Evolutionary conservation across 495 filamentous ascomycete species (phyloP).

Genomic region (Penicillium longicatenatum): DNA sequence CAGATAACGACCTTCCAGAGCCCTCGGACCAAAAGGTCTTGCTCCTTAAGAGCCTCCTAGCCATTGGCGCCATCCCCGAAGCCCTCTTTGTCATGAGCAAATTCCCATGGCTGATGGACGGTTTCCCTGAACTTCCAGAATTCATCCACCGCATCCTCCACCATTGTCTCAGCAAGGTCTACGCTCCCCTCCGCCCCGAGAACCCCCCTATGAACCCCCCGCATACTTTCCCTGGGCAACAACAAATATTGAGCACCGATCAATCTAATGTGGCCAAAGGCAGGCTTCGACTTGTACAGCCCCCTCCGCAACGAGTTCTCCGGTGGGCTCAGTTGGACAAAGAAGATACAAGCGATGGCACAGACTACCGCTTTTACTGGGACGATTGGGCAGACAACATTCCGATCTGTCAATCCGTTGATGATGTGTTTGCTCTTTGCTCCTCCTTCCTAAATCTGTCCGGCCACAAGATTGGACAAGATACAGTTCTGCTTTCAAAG

Average conservation of each 20-base stretch:
- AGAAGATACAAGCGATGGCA: constrained; percentile 68
- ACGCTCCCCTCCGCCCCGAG: constrained; percentile 54
- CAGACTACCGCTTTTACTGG: constrained; percentile 89
- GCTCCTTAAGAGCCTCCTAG: constrained; percentile 81
- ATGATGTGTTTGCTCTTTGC: constrained; percentile 88
- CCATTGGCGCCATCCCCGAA: constrained; percentile 91
- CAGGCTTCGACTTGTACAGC: constrained; percentile 57
- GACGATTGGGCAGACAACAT: constrained; percentile 96
- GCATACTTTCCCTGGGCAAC: constrained; percentile 45
- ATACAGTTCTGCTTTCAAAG: constrained; percentile 74
- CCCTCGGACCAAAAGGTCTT: constrained; percentile 88
- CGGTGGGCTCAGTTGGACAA: constrained; percentile 80
- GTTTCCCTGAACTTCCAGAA: constrained; percentile 72
- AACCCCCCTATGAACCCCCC: constrained; percentile 33
- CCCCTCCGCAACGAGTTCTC: constrained; percentile 60
- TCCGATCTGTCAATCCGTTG: constrained; percentile 83
- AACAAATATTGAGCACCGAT: constrained; percentile 57
- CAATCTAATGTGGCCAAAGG: constrained; percentile 67
- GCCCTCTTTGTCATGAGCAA: constrained; percentile 88
- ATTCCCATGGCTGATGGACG: constrained; percentile 87
- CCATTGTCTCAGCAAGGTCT: constrained; percentile 73
- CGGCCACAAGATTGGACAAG: constrained; percentile 85
- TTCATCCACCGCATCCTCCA: constrained; percentile 83
- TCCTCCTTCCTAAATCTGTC: constrained; percentile 80
- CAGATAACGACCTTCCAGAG: constrained; percentile 66